Evolutionary conservation across 371 early-diverging fungal genomes (phyloP), one percentile per base, ranked within the genome.

Genomic region (Nematocida major): DNA sequence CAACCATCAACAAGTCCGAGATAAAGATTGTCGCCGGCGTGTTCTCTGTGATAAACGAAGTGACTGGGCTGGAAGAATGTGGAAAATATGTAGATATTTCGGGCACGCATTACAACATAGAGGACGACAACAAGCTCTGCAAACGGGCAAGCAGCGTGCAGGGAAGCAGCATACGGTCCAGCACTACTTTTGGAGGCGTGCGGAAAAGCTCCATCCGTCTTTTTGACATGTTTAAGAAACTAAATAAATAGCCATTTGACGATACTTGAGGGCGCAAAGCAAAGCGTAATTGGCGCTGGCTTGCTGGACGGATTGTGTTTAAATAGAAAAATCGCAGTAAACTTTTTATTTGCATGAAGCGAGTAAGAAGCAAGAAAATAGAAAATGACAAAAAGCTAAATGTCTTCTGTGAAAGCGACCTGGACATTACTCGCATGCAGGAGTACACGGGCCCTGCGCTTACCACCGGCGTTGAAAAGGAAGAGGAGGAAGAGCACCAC

Each of bases 401-500:
- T 22, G 78, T 78, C 11, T 50, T 67, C 22, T 78, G 69, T 50
- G 78, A 66, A 57, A 59, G 30, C 24, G 78, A 78, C 20, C 5
- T 78, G 34, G 78, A 78, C 40, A 62, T 26, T 34, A 20, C 3
- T 13, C 13, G 43, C 5, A 63, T 78, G 9, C 78, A 67, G 50
- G 78, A 78, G 22, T 78, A 78, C 59, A 39, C 68, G 5, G 67
- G 68, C 11, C 28, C 49, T 4, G 26, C 40, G 15, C 42, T 68
- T 3, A 1, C 67, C 66, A 78, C 78, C 9, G 78, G 78, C 1
- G 78, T 78, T 15, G 78, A 78, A 57, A 66, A 68, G 53, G 78
- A 78, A 42, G 78, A 78, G 54, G 78, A 78, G 59, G 68, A 78
- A 59, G 78, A 78, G 42, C 67, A 67, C 54, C 78, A 78, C 42